Evolutionary conservation across 2,329 filamentous ascomycete species (phyloP).

Genomic region (Chrysoporthe cubensis): DNA sequence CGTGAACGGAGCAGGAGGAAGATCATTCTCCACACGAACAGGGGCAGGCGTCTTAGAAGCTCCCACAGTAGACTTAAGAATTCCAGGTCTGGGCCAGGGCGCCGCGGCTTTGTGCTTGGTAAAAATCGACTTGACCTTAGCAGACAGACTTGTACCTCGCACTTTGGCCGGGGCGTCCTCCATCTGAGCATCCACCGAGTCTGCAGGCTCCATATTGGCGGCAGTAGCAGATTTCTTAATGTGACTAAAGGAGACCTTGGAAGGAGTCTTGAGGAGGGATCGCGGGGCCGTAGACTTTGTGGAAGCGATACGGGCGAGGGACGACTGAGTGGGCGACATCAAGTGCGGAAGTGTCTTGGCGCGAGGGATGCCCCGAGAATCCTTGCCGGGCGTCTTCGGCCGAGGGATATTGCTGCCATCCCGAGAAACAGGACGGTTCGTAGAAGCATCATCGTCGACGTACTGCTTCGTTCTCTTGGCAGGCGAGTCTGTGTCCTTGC

Average conservation of each 20-base stretch:
- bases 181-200: slow-evolving; percentile 35
- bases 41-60: slow-evolving; percentile 53
- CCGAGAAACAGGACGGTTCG: slow-evolving; percentile 62
- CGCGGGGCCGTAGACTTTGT: slow-evolving; percentile 50
- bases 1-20: slow-evolving; percentile 58
- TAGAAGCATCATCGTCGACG: slow-evolving; percentile 70
- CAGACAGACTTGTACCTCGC: slow-evolving; percentile 56
- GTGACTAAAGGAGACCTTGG: slow-evolving; percentile 49
- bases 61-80: slow-evolving; percentile 48
- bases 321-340: slow-evolving; percentile 79
- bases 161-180: slow-evolving; percentile 41
- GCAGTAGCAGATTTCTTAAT: slow-evolving; percentile 57
- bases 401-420: slow-evolving; percentile 54
- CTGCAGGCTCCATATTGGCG: slow-evolving; percentile 44
- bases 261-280: slow-evolving; percentile 56
- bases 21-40: slow-evolving; percentile 52
- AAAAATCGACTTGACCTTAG: slow-evolving; percentile 63
- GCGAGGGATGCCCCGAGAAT: slow-evolving; percentile 43
- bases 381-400: slow-evolving; percentile 50
- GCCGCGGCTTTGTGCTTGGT: slow-evolving; percentile 44
- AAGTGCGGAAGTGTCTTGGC: slow-evolving; percentile 59
- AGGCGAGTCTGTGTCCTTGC: slow-evolving; percentile 44
- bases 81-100: slow-evolving; percentile 49
- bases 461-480: slow-evolving; percentile 74
- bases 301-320: slow-evolving; percentile 64